These are phyloP conservation scores for Tolypocladium album DNA, from an alignment of 2,329 filamentous ascomycete genomes.

Conservation along the genomic window DNA sequence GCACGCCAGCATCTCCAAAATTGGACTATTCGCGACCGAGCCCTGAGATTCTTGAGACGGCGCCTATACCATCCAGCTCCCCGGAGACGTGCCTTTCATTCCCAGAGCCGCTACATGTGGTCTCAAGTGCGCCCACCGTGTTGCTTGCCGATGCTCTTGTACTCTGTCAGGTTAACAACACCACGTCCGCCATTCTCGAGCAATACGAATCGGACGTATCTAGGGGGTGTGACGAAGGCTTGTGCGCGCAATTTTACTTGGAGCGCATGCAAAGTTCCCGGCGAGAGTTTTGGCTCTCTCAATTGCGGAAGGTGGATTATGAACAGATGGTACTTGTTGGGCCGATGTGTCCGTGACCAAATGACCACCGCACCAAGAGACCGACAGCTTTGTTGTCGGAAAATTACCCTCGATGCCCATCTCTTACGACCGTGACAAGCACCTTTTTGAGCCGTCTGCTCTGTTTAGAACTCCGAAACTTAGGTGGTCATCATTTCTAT, in stretches of 20 bases:
- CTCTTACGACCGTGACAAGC: background rate
- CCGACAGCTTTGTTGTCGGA: background rate
- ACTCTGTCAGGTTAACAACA: conserved; percentile 13
- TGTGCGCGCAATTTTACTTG: conserved; percentile 19
- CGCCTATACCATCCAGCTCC: background rate
- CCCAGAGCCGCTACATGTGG: background rate
- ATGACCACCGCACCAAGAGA: background rate
- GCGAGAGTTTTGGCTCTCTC: conserved; percentile 18
- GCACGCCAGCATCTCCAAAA: background rate
- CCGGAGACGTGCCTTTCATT: background rate
- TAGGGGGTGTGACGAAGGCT: conserved; percentile 8
- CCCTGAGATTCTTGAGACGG: background rate
- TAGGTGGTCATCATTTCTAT: background rate
- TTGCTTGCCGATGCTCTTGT: conserved; percentile 13
- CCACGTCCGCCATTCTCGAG: conserved; percentile 16
- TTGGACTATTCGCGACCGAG: background rate
- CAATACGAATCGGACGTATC: conserved; percentile 21
- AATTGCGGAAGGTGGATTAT: conserved; percentile 5
- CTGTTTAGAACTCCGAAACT: background rate
- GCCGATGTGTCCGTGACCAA: background rate
- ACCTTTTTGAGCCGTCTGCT: background rate
- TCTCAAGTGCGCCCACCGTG: conserved; percentile 4
- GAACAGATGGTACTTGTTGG: background rate
- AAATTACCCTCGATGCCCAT: background rate
- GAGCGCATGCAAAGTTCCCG: conserved; percentile 14